These are phyloP conservation scores for Nakazawaea molendinolei DNA, from an alignment of 805 yeast species.

Conservation along the genomic window DNA sequence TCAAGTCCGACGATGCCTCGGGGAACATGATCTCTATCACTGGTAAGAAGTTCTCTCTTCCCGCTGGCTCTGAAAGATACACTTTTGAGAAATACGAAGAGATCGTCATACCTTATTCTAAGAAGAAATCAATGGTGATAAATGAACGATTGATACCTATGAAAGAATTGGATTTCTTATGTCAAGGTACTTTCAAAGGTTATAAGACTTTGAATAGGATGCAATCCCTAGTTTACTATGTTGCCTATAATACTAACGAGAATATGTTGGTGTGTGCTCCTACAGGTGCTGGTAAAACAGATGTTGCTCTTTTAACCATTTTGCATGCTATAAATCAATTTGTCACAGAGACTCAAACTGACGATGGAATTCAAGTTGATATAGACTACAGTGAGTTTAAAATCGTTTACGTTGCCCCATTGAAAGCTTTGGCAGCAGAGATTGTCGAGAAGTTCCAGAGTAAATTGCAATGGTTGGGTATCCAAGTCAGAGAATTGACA, in stretches of 20 bases:
- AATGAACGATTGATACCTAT: constrained; percentile 50
- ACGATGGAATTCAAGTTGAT: constrained; percentile 46
- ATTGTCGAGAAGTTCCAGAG: constrained; percentile 84
- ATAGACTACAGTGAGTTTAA: constrained; percentile 82
- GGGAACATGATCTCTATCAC: constrained; percentile 67
- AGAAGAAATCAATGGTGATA: constrained; percentile 32
- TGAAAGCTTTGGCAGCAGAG: constrained; percentile 94
- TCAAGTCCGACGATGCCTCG: constrained; percentile 51
- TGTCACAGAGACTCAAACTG: constrained; percentile 42
- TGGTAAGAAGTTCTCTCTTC: constrained; percentile 76
- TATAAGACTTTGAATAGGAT: constrained; percentile 76
- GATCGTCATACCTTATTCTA: constrained; percentile 73
- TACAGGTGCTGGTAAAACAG: constrained; percentile 97
- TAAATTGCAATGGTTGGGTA: constrained; percentile 77
- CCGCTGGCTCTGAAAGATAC: constrained; percentile 69
- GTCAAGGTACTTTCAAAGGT: constrained; percentile 77
- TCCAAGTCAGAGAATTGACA: constrained; percentile 80
- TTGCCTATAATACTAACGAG: constrained; percentile 88
- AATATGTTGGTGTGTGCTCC: constrained; percentile 97
- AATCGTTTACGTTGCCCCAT: constrained; percentile 87
- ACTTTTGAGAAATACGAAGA: constrained; percentile 68
- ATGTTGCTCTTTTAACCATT: constrained; percentile 78
- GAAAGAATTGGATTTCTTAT: constrained; percentile 62
- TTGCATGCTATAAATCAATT: constrained; percentile 74
- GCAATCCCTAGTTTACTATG: constrained; percentile 87